Evolutionary conservation across 2,329 filamentous ascomycete genomes (phyloP).

Genomic region (Sporothrix inflata): DNA sequence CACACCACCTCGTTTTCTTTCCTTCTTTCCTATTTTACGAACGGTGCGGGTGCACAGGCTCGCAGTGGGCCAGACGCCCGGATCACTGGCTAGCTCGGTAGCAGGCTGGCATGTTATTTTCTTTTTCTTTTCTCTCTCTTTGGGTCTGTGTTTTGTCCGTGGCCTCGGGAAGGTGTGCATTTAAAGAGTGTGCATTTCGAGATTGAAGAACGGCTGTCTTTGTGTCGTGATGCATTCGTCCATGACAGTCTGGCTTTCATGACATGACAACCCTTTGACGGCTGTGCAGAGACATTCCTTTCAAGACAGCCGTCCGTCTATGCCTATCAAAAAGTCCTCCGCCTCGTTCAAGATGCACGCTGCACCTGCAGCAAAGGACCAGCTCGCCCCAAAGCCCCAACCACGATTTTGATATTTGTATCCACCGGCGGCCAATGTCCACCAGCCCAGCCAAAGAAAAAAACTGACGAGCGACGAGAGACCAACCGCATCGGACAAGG

Average conservation of each 20-base stretch:
- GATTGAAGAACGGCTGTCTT: not conserved
- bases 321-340: not conserved
- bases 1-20: not conserved
- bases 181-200: not conserved
- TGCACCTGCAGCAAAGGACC: not conserved
- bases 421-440: not conserved
- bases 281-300: not conserved
- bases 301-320: not conserved
- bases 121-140: not conserved
- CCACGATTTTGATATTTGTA: slow-evolving; percentile 3
- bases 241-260: not conserved
- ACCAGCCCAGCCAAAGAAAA: not conserved
- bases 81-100: not conserved
- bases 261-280: no score
- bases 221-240: not conserved
- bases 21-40: slow-evolving; percentile 10
- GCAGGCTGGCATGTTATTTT: not conserved
- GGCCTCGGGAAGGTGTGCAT: not conserved
- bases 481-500: not conserved
- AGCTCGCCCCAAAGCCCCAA: not conserved
- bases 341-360: not conserved
- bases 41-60: slow-evolving; percentile 9
- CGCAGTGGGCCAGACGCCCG: slow-evolving; percentile 19
- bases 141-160: not conserved
- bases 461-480: not conserved